Base-by-base conservation (phyloP, 1,284 basidiomycete species). In the Veloboletus limbatus region DNA sequence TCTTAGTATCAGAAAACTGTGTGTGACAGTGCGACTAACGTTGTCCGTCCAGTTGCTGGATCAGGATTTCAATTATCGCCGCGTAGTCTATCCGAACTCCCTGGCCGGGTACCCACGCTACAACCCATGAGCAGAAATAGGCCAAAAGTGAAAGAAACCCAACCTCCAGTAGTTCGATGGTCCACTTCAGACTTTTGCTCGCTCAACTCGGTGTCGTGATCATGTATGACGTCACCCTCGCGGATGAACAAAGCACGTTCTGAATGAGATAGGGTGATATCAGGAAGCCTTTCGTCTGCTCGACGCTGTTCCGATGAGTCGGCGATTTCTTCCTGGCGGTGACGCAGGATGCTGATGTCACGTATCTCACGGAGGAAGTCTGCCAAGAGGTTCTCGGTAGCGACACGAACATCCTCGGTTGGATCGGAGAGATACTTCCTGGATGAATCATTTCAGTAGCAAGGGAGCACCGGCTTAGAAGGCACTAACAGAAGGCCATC, bases 381-480 rank as follows among this genome's bases (percentile, higher is more conserved):
- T n/a, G 85, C 85, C 3, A 99, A 77, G 1, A 97, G 77, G 51
- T 89, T 90, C 64, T 97, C 92, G 6, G 96, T 95, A 4, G 93
- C 91, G 6, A 92, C 82, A 14, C 91, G 81, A 13, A 99, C 95
- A 58, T 99, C 96, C 56, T 91, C 87, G 10, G 88, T 96, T 2
- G 92, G 92, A 67, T 99, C 97, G 9, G 92, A 92, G 11, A 99
- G 83, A 64, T 98, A 99, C 69, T 92, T 93, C 55, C 92, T 95
- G 61, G 14, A 47, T 41, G 28, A 45, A 48, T 28, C 10, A 2
- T 34, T 48, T 47, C 45, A 50, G 52, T 41, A 54, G 49, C 25
- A 40, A 38, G 48, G 35, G 42, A 43, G 48, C 25, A 52, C 20
- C 8, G 11, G 34, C 40, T 25, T 20, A 26, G 45, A 48, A 47